Evolutionary conservation across 2,329 filamentous ascomycete genomes (phyloP).

Genomic region (Ilyonectria destructans): DNA sequence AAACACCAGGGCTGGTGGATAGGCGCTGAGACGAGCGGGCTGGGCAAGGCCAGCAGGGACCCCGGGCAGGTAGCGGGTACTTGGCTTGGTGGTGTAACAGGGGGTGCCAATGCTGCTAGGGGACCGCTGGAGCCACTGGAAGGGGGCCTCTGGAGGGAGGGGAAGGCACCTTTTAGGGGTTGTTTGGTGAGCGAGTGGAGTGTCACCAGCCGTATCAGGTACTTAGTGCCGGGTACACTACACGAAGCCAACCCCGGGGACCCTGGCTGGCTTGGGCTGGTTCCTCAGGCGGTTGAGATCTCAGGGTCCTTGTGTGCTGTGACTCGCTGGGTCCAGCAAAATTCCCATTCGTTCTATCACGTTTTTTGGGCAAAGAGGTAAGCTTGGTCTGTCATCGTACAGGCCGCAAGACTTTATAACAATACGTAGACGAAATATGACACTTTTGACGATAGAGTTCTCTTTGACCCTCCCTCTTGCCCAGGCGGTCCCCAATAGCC

Average conservation of each 20-base stretch:
- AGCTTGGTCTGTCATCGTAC: no score
- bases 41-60: slow-evolving; percentile 28
- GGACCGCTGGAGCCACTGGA: no score
- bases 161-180: slow-evolving; percentile 15
- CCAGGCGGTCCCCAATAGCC: no score
- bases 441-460: no score
- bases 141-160: slow-evolving; percentile 8
- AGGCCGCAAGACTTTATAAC: no score
- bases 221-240: slow-evolving; percentile 11
- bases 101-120: slow-evolving; percentile 31
- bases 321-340: no score
- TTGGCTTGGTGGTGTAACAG: slow-evolving; percentile 28
- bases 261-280: slow-evolving; percentile 9
- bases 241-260: slow-evolving; percentile 20
- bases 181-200: slow-evolving; percentile 19
- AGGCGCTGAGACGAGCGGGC: slow-evolving; percentile 47
- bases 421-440: no score
- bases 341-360: no score
- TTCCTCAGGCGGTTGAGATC: slow-evolving; percentile 19
- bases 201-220: slow-evolving; percentile 36
- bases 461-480: no score
- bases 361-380: no score
- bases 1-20: no score
- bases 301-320: not conserved
- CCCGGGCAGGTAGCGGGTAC: slow-evolving; percentile 28